Evolutionary conservation across 2,329 filamentous ascomycete species (phyloP), one percentile per base, ranked within the genome.

Genomic region (Hypoxylon sp.): DNA sequence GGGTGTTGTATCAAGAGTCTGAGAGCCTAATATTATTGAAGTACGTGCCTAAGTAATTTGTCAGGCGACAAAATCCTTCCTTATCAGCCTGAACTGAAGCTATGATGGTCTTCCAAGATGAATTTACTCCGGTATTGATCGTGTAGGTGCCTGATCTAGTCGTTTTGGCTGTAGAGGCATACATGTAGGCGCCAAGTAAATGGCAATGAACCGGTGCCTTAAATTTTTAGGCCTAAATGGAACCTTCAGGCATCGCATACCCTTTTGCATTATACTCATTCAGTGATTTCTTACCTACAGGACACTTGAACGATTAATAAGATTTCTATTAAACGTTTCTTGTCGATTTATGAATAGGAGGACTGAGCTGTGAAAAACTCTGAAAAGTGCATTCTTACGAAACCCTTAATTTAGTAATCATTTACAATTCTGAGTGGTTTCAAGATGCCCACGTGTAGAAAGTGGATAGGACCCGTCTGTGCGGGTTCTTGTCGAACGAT

Each of bases 401-500:
- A 52, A 63, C 54, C 55, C 47, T 53, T 52, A 60, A 65, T 55
- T 56, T 58, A 29, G 58, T 17, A 58, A 53, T 19, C 32, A 21
- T 44, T 19, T 19, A 31, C 51, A 44, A 6, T 19, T 17, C 31
- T 8, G 24, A 39, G 35, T 35, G 21, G n/a, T 48, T 51, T 51
- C 51, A 35, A 37, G 55, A 54, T 42, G 47, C 39, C 53, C 57
- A 62, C 62, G 48, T 62, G 58, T 62, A 54, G 39, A 56, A 31
- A 46, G 58, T 57, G 39, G 54, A 31, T 62, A 53, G 31, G 42
- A 35, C 56, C 31, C 56, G 53, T 62, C 62, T 53, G 50, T 56
- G 65, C 52, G 61, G 39, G 42, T 29, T 59, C 51, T 44, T 17
- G 19, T 61, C 51, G 55, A 62, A 63, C 52, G 59, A 69, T 61